phyloP scores from a whole-genome alignment of 2,329 filamentous ascomycete species.

The Truncatella angustata region DNA sequence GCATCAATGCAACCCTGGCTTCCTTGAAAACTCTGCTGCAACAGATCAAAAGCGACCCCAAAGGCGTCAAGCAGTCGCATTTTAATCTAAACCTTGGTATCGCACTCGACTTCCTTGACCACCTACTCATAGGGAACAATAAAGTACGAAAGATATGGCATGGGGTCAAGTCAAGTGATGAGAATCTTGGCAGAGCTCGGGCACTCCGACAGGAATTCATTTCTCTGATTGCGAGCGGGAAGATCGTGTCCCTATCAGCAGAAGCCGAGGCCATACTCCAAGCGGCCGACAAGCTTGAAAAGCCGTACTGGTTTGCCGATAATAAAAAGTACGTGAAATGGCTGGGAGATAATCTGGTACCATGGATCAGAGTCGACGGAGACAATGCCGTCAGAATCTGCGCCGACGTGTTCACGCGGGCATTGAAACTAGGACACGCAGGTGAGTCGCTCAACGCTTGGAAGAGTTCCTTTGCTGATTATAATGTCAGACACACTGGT shows the following conservation, averaged over 20 bases:
- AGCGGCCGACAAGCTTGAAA: slow-evolving; percentile 26
- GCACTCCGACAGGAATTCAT: slow-evolving; percentile 42
- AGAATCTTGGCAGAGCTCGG: slow-evolving; percentile 23
- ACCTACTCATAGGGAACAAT: slow-evolving; percentile 36
- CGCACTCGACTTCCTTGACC: slow-evolving; percentile 42
- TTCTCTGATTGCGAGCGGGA: slow-evolving; percentile 46
- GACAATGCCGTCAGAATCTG: slow-evolving; percentile 38
- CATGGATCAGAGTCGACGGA: slow-evolving; percentile 35
- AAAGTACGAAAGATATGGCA: not conserved
- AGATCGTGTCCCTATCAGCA: slow-evolving; percentile 48
- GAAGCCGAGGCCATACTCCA: slow-evolving; percentile 54
- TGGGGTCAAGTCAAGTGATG: slow-evolving; percentile 16
- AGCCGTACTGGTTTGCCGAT: slow-evolving; percentile 59
- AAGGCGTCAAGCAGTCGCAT: slow-evolving; percentile 39
- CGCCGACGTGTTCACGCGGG: slow-evolving; percentile 53
- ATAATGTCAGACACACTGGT: slow-evolving; percentile 39
- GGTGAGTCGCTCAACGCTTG: slow-evolving; percentile 44
- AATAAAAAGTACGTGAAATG: slow-evolving; percentile 66
- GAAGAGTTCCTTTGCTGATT: slow-evolving; percentile 2
- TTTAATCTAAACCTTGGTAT: slow-evolving; percentile 41
- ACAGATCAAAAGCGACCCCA: slow-evolving; percentile 40
- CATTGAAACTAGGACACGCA: slow-evolving; percentile 69
- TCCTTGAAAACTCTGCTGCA: slow-evolving; percentile 63
- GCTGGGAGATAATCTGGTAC: slow-evolving; percentile 64
- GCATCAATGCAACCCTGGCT: slow-evolving; percentile 74